Conservation (phyloP, 768 basidiomycete species). For the Rhodosporidiobolus odoratus region DNA sequence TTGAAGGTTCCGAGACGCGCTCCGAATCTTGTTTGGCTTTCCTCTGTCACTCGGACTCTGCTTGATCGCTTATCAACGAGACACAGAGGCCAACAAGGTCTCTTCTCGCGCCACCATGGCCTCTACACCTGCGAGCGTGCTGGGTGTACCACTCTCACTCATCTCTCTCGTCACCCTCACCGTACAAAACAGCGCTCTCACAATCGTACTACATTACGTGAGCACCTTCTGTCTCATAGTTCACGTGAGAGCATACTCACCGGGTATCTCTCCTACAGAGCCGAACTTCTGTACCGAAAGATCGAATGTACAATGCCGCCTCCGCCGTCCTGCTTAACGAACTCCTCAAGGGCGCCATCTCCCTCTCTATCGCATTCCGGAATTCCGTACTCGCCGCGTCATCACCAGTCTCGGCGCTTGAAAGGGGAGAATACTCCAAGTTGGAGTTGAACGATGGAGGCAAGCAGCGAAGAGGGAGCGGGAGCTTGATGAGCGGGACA, state of each 20-base stretch:
- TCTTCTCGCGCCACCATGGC: slow-evolving; percentile 59
- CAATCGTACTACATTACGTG: slow-evolving; percentile 95
- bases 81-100: not conserved
- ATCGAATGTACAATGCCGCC: slow-evolving; percentile 70
- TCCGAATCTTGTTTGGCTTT: not conserved
- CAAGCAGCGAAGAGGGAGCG: not conserved
- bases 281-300: slow-evolving; percentile 27
- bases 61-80: not conserved
- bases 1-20: too few relatives aligned
- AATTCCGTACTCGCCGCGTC: slow-evolving; percentile 25
- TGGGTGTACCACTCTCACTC: slow-evolving; percentile 65
- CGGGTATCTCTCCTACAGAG: not conserved
- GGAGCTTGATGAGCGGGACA: not conserved
- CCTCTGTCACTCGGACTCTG: not conserved
- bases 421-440: slow-evolving; percentile 14
- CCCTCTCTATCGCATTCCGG: slow-evolving; percentile 64
- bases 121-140: not conserved
- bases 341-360: slow-evolving; percentile 83
- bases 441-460: slow-evolving; percentile 8
- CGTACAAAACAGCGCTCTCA: slow-evolving; percentile 86
- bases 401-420: not conserved
- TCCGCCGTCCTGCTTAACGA: slow-evolving; percentile 91
- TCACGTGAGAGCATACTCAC: not conserved
- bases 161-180: slow-evolving; percentile 88
- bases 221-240: slow-evolving; percentile 51